phyloP scores from a whole-genome alignment of 1,139 yeast genomes.

The Debaryomycetaceae sp. region DNA sequence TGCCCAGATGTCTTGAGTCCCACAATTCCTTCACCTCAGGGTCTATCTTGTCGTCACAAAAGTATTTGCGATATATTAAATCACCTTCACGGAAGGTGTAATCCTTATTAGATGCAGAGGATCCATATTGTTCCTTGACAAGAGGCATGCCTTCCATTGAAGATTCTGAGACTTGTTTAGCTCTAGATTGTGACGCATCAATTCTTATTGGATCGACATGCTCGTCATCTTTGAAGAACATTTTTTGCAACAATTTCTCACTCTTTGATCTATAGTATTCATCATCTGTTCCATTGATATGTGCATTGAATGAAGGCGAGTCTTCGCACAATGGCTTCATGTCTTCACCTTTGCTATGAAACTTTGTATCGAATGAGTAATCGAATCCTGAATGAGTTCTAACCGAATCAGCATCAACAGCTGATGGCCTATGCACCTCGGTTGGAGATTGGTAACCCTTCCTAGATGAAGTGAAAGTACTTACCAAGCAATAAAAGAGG shows the following conservation, averaged over 20 bases:
- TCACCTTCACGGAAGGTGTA: conserved; percentile 52
- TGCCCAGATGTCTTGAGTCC: conserved; percentile 37
- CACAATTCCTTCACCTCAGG: conserved; percentile 50
- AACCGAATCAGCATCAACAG: background rate
- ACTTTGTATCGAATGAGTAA: background rate
- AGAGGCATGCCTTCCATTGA: background rate
- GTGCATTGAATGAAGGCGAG: background rate
- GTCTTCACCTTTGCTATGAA: background rate
- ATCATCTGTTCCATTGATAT: conserved; percentile 7
- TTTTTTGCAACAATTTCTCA: conserved; percentile 7
- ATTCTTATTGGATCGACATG: background rate
- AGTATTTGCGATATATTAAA: conserved; percentile 37
- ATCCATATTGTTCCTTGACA: background rate
- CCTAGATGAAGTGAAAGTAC: conserved; percentile 24
- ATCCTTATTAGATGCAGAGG: conserved; percentile 20
- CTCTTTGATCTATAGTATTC: conserved; percentile 14
- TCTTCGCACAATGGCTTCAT: background rate
- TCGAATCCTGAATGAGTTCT: background rate
- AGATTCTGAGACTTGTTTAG: background rate
- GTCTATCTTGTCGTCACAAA: conserved; percentile 40
- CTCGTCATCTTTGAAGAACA: background rate
- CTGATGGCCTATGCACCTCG: background rate
- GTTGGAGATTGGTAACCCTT: conserved; percentile 5
- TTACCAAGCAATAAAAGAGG: conserved; percentile 26
- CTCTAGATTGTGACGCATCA: background rate